Base-by-base conservation (phyloP, 2,329 filamentous ascomycete species). In the Phyllosticta citriasiana region DNA sequence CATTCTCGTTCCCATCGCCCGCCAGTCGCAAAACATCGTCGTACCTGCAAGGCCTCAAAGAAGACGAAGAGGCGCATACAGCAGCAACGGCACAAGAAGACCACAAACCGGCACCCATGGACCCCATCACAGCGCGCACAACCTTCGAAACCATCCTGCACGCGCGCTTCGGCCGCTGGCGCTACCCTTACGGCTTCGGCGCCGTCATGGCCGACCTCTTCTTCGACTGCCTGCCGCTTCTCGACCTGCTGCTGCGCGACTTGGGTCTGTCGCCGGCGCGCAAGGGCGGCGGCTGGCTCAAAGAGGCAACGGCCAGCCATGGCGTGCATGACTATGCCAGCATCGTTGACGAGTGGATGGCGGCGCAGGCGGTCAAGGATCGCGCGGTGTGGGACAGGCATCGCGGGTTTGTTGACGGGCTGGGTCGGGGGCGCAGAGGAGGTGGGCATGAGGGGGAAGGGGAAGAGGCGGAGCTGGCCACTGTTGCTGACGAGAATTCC, bases 191-290 rank as follows among this genome's bases (percentile, higher is more conserved):
- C 33, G 70, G 69, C 0, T 71, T 69, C 59, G 70, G 70, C 9
- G 66, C 66, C 6, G 60, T 65, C 0, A 66, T 71, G 19, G 69
- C 70, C 0, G 69, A 73, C 50, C 57, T 73, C 2, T 66, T 66
- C 57, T 72, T 71, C 33, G 70, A 72, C 50, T 66, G 64, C 19
- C 52, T 72, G 26, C 70, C 70, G 14, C 71, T 71, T 10, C 24
- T 60, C 2, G 57, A 60, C 35, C 16, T 60, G 57, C 22, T 60
- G 35, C 53, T 60, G 16, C 22, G 16, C 16, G 57, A 60, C 52
- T 25, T 60, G 16, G 53, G 53, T 1, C 12, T 60, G 33, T 22
- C 64, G 53, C 56, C 62, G 7, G 64, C 69, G 54, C 71, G 72
- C 53, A 63, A 58, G 4, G 25, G 47, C n/a, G 63, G 59, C 27